These are phyloP conservation scores for Trichophyton schoenleinii DNA, from an alignment of 2,329 filamentous ascomycete species.

Conservation along the genomic window DNA sequence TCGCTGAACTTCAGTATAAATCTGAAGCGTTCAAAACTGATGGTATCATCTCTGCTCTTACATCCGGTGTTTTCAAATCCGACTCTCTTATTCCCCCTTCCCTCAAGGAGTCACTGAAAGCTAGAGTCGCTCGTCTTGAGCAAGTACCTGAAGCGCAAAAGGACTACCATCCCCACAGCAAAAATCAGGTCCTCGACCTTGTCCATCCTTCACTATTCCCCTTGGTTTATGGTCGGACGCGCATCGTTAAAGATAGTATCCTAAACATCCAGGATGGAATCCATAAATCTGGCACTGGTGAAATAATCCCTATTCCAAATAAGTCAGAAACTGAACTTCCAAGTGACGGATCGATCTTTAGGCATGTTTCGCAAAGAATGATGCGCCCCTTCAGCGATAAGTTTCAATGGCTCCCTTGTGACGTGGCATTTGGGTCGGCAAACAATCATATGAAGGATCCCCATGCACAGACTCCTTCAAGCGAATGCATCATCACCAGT, in stretches of 20 bases:
- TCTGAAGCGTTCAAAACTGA: slow-evolving; percentile 29
- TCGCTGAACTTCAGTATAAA: slow-evolving; percentile 41
- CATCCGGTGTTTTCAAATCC: slow-evolving; percentile 41
- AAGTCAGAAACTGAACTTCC: neutral
- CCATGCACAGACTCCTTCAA: neutral
- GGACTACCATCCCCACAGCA: slow-evolving; percentile 52
- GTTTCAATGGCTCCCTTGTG: slow-evolving; percentile 36
- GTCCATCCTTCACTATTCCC: slow-evolving; percentile 48
- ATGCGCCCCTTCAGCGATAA: slow-evolving; percentile 15
- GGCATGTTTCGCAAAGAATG: neutral
- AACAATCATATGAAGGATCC: slow-evolving; percentile 8
- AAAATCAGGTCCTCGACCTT: slow-evolving; percentile 48
- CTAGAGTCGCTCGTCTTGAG: slow-evolving; percentile 41
- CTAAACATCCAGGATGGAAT: slow-evolving; percentile 19
- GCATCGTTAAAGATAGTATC: slow-evolving; percentile 15
- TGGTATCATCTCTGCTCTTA: slow-evolving; percentile 33
- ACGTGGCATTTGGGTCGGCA: slow-evolving; percentile 19
- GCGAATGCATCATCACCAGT: slow-evolving; percentile 21
- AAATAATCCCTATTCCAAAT: slow-evolving; percentile 11
- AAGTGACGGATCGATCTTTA: too few relatives aligned
- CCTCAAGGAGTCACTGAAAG: slow-evolving; percentile 33
- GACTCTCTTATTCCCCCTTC: slow-evolving; percentile 36
- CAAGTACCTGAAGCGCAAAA: slow-evolving; percentile 40
- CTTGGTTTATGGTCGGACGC: slow-evolving; percentile 21
- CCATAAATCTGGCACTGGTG: slow-evolving; percentile 12